Evolutionary conservation across 139 green algal species (phyloP), one percentile per base, ranked within the genome.

Genomic region (Asterochloris erici): DNA sequence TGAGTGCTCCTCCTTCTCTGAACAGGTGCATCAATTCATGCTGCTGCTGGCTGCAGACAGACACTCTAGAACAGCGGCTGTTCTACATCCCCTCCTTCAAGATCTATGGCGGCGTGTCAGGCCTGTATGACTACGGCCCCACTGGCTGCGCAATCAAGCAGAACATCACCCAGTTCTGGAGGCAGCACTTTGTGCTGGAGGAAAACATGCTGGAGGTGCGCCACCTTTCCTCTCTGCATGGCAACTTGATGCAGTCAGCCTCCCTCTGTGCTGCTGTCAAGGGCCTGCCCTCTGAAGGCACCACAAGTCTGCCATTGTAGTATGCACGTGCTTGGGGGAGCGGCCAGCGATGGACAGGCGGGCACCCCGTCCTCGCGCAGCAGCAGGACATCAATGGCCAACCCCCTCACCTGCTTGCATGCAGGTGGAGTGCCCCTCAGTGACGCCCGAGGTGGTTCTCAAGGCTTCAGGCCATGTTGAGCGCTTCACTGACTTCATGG

Each of bases 11-110:
- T n/a, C n/a, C 74, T 14, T n/a, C 63, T 75, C 16, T 47, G 19
- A 14, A 76, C 17, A 28, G 23, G 63, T 74, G n/a, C 13, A 68
- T 28, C 10, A 54, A 47, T 16, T n/a, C 19, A 70, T 27, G n/a
- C 12, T 24, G 21, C 19, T 38, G 14, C 12, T 15, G 27, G 12
- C 26, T 80, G 63, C 90, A 96, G 91, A 81, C 82, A 47, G 96
- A 95, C 81, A 85, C 90, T 0, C 86, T 99, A 82, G 94, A 99
- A 86, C 88, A 93, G 2, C 89, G 95, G 23, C 86, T 99, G 38
- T 99, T 99, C 87, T 98, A 96, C 91, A 96, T 99, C 69, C 97
- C 97, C 14, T 96, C 92, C 10, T 99, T 98, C 90, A 97, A 98
- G 76, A 99, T 99, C 85, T 99, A 99, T 87, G 96, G 96, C 84